These are phyloP conservation scores for Saksenaea oblongispora DNA, from an alignment of 371 early-diverging fungal genomes.

Conservation along the genomic window DNA sequence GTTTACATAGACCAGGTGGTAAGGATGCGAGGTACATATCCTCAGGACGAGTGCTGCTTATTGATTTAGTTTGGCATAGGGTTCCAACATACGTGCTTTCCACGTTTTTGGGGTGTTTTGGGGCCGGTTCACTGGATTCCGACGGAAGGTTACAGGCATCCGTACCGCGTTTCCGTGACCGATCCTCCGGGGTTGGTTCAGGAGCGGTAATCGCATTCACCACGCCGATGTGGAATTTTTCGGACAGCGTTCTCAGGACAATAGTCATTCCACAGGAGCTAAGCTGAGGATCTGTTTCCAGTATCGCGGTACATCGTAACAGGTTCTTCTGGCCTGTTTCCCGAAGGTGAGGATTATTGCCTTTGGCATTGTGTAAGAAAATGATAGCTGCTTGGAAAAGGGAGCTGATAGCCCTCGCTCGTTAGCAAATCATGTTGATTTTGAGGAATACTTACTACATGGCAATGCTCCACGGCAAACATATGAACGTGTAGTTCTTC, in stretches of 20 bases:
- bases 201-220: conserved; percentile 1
- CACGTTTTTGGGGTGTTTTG: not conserved
- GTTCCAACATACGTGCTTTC: not conserved
- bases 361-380: conserved; percentile 41
- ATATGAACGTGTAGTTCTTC: conserved; percentile 10
- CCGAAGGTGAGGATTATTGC: conserved; percentile 22
- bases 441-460: conserved; percentile 28
- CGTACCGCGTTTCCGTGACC: not conserved
- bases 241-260: conserved; percentile 10
- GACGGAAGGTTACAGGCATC: conserved; percentile 2
- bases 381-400: conserved; percentile 44
- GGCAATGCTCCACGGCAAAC: conserved; percentile 38
- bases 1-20: not conserved
- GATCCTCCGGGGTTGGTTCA: not conserved
- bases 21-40: conserved; percentile 19
- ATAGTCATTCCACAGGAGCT: conserved; percentile 13
- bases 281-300: conserved; percentile 15
- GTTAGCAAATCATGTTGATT: not conserved
- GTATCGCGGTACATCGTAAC: conserved; percentile 20
- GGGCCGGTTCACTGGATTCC: not conserved
- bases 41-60: conserved; percentile 17
- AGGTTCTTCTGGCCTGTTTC: conserved; percentile 26
- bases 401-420: conserved; percentile 17
- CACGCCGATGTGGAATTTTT: conserved; percentile 10
- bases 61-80: not conserved